Conservation (phyloP, 2,329 filamentous ascomycete genomes). For the Malbranchea cinnamomea region DNA sequence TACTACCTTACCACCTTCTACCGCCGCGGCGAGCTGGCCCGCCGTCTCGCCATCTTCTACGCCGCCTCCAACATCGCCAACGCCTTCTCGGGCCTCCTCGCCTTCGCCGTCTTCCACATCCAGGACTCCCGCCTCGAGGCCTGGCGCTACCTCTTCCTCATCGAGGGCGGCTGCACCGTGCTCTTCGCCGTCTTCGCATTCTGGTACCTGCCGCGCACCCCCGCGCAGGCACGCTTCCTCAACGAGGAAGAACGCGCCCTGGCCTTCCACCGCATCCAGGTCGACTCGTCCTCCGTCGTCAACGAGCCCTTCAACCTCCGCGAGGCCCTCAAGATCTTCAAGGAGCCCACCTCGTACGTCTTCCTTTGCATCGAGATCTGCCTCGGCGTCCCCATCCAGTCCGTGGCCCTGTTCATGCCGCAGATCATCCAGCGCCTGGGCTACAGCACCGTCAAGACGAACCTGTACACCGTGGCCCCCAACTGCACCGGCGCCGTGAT, state of each 20-base stretch:
- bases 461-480: conserved; percentile 69
- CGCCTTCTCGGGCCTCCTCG: conserved; percentile 46
- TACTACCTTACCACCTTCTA: conserved; percentile 55
- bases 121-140: conserved; percentile 31
- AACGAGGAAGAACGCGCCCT: conserved; percentile 50
- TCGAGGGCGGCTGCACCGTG: conserved; percentile 46
- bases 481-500: conserved; percentile 61
- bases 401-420: conserved; percentile 42
- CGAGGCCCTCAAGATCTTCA: conserved; percentile 39
- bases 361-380: conserved; percentile 45
- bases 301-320: conserved; percentile 40
- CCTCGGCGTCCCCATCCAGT: conserved; percentile 43
- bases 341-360: conserved; percentile 37
- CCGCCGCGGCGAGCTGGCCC: conserved; percentile 53
- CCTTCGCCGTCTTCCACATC: conserved; percentile 48
- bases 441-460: conserved; percentile 48
- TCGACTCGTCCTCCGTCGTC: conserved; percentile 55
- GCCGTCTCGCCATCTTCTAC: conserved; percentile 59
- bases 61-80: conserved; percentile 60
- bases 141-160: conserved; percentile 41
- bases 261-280: conserved; percentile 57
- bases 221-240: conserved; percentile 50
- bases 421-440: conserved; percentile 41
- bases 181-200: conserved; percentile 49
- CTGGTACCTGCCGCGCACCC: conserved; percentile 52